phyloP scores from a whole-genome alignment of 306 rosid species.

The Malus fusca region DNA sequence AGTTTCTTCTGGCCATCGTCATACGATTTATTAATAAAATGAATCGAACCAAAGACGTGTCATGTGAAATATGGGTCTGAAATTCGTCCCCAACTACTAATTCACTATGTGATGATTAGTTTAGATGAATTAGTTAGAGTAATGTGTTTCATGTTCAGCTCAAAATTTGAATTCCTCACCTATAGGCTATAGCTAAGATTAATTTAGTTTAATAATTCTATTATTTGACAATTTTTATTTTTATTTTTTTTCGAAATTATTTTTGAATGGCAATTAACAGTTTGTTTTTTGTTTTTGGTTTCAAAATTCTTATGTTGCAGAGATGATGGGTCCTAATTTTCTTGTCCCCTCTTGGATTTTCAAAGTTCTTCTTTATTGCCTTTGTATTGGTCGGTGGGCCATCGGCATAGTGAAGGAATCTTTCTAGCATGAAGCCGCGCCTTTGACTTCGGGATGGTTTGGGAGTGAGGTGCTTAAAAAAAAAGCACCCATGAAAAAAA shows the following conservation, averaged over 20 bases:
- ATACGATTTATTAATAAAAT: no score
- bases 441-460: neutral
- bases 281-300: neutral
- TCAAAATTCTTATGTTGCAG: neutral
- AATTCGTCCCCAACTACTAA: no score
- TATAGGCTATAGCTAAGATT: neutral
- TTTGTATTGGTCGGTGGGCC: neutral
- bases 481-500: no score
- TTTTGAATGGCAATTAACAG: neutral
- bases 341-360: neutral
- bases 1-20: accelerated
- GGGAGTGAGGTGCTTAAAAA: no score
- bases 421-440: neutral
- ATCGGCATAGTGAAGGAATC: neutral
- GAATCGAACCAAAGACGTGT: accelerated
- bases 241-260: neutral
- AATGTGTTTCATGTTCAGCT: neutral
- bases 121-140: no score
- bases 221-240: no score
- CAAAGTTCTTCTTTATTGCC: neutral
- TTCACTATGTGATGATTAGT: no score
- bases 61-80: no score
- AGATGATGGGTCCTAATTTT: neutral
- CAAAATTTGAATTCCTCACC: no score
- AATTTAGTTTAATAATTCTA: no score